These are phyloP conservation scores for Myxozyma udenii DNA, from an alignment of 805 yeast species.

Conservation along the genomic window DNA sequence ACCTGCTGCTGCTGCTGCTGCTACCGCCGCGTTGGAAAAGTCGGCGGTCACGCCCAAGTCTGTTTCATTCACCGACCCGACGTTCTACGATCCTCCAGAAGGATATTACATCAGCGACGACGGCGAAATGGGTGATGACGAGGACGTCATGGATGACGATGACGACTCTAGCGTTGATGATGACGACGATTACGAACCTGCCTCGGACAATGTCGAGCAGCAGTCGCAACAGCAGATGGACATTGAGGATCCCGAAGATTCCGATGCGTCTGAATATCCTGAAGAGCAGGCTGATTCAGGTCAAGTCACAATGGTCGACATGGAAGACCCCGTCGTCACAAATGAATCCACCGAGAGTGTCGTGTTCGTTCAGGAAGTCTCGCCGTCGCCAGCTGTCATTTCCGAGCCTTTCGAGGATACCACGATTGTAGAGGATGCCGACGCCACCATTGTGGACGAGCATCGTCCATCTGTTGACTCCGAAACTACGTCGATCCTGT, in stretches of 20 bases:
- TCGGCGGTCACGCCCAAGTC: constrained; percentile 3
- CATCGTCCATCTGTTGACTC: too few relatives aligned
- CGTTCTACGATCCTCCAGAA: constrained; percentile 27
- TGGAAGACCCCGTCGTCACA: not conserved
- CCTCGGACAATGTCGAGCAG: not conserved
- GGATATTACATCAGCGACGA: constrained; percentile 22
- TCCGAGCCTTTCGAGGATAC: too few relatives aligned
- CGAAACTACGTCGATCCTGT: too few relatives aligned
- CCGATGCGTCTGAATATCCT: not conserved
- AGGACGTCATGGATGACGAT: constrained; percentile 8
- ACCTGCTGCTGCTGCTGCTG: constrained; percentile 1
- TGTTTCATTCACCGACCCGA: constrained; percentile 19
- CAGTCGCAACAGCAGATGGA: not conserved
- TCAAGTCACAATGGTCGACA: not conserved
- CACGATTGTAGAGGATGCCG: too few relatives aligned
- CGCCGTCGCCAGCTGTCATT: too few relatives aligned
- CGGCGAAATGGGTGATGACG: constrained; percentile 26
- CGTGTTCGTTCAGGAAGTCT: not conserved
- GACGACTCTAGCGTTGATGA: constrained; percentile 2
- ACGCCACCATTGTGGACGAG: too few relatives aligned
- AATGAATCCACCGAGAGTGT: not conserved
- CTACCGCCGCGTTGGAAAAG: not conserved
- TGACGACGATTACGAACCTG: not conserved
- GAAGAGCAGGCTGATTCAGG: not conserved
- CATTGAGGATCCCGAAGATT: not conserved